Percentiles rank a stretch among this genome's conserved stretches.
These are phyloP conservation scores for Geotrichum armillariae DNA, from an alignment of 1,139 yeast genomes.

Conservation along the genomic window DNA sequence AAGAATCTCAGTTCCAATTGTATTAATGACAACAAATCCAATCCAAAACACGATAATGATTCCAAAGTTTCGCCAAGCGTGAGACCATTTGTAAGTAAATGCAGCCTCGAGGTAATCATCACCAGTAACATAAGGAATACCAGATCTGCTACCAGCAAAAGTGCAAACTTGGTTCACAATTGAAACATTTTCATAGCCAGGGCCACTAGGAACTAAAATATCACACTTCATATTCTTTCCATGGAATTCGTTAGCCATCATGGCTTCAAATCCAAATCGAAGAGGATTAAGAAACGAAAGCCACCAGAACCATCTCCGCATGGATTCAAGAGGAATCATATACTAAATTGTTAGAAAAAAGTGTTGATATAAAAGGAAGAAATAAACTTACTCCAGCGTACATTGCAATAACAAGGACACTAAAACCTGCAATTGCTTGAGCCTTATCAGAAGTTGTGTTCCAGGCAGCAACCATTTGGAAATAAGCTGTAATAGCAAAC, in stretches of 20 bases:
- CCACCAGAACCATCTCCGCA: slow-evolving; percentile 57
- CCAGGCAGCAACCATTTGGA: slow-evolving; percentile 58
- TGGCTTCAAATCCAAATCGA: slow-evolving; percentile 47
- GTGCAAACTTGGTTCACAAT: slow-evolving; percentile 45
- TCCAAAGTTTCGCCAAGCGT: slow-evolving; percentile 44
- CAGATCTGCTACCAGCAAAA: slow-evolving; percentile 43
- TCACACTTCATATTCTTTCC: slow-evolving; percentile 44
- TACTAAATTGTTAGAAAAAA: slow-evolving; percentile 39
- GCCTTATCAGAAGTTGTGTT: slow-evolving; percentile 56
- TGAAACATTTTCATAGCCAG: slow-evolving; percentile 40
- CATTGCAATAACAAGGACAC: slow-evolving; percentile 42
- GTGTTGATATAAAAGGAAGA: slow-evolving; percentile 35
- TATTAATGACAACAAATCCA: slow-evolving; percentile 39
- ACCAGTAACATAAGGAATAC: slow-evolving; percentile 45
- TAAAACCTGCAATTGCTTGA: slow-evolving; percentile 57
- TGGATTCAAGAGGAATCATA: slow-evolving; percentile 48
- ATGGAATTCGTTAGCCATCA: slow-evolving; percentile 50
- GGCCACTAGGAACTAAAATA: slow-evolving; percentile 37
- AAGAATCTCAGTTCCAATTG: slow-evolving; percentile 40
- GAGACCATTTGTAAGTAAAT: slow-evolving; percentile 39
- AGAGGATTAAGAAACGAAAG: slow-evolving; percentile 50
- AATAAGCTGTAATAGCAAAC: slow-evolving; percentile 52
- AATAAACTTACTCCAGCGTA: slow-evolving; percentile 24
- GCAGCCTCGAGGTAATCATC: slow-evolving; percentile 42
- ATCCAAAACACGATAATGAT: slow-evolving; percentile 39